Percentiles rank a stretch among this genome's conserved stretches.
These are phyloP conservation scores for Shiraia bambusicola DNA, from an alignment of 2,329 filamentous ascomycete genomes.

Conservation along the genomic window DNA sequence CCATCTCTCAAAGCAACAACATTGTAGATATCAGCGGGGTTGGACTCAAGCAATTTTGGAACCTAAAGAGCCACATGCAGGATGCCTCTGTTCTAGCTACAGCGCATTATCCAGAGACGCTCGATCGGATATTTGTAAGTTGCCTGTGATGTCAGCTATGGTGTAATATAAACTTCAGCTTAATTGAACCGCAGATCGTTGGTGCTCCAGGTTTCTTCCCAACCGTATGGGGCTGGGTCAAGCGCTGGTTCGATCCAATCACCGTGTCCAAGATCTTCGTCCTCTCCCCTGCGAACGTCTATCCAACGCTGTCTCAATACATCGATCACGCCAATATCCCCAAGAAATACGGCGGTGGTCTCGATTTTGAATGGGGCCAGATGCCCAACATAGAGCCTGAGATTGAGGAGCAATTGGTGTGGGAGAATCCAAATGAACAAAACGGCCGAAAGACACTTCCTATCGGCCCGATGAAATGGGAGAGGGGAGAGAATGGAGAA, in stretches of 20 bases:
- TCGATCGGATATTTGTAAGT: conserved; percentile 74
- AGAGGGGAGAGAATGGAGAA: conserved; percentile 44
- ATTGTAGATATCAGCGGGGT: conserved; percentile 91
- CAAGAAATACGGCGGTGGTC: conserved; percentile 82
- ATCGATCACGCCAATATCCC: conserved; percentile 83
- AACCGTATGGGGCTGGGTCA: conserved; percentile 92
- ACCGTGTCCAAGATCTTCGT: conserved; percentile 94
- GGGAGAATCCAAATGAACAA: conserved; percentile 39
- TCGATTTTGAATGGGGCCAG: conserved; percentile 80
- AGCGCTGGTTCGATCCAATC: conserved; percentile 87
- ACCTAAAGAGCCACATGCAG: conserved; percentile 91
- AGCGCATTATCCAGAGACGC: conserved; percentile 90
- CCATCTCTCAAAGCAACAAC: conserved; percentile 89
- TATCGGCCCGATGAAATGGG: conserved; percentile 52
- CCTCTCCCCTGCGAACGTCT: conserved; percentile 70
- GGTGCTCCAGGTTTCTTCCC: conserved; percentile 89
- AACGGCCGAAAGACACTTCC: conserved; percentile 47
- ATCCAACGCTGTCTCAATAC: conserved; percentile 74
- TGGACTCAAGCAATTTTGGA: conserved; percentile 93
- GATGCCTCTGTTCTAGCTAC: conserved; percentile 85
- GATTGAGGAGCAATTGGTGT: conserved; percentile 47
- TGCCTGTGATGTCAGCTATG: neutral
- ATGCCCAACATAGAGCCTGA: conserved; percentile 68
- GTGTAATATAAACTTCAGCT: conserved; percentile 1
- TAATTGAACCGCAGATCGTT: conserved; percentile 61